phyloP scores from a whole-genome alignment of 2,329 filamentous ascomycete genomes.

The Fusarium setosum region DNA sequence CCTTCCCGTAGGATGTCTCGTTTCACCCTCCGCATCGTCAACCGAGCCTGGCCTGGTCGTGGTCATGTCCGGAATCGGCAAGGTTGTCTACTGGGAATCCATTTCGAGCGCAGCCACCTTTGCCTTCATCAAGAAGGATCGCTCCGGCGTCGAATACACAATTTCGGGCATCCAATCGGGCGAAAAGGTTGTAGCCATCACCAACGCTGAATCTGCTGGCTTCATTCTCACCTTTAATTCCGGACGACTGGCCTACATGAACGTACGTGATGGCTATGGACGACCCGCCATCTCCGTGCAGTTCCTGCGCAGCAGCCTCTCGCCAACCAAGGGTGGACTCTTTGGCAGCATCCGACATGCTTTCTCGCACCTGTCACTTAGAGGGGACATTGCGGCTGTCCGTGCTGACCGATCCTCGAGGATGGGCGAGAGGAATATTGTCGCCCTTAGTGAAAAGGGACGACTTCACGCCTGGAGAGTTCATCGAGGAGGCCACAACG shows the following conservation, averaged over 20 bases:
- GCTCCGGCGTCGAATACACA: constrained; percentile 80
- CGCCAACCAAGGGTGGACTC: constrained; percentile 71
- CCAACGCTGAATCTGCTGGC: constrained; percentile 86
- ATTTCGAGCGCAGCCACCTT: constrained; percentile 89
- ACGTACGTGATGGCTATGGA: constrained; percentile 86
- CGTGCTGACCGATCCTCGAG: constrained; percentile 77
- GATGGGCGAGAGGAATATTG: constrained; percentile 85
- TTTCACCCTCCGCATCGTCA: constrained; percentile 81
- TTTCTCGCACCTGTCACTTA: constrained; percentile 75
- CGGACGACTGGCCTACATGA: constrained; percentile 88
- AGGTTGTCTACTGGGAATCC: constrained; percentile 94
- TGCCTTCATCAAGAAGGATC: constrained; percentile 84
- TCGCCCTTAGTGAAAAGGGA: constrained; percentile 82
- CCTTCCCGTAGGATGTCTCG: constrained; percentile 84
- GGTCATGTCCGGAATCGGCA: constrained; percentile 84
- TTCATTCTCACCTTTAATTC: constrained; percentile 88
- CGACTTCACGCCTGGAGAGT: constrained; percentile 88
- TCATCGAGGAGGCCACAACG: constrained; percentile 86
- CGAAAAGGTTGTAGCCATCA: constrained; percentile 80
- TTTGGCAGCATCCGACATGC: constrained; percentile 85
- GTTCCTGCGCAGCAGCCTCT: constrained; percentile 74
- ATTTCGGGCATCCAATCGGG: constrained; percentile 81
- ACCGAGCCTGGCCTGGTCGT: constrained; percentile 88
- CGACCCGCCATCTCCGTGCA: constrained; percentile 83
- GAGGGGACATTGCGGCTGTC: constrained; percentile 84